Conservation (phyloP, 75 land plant species). For the Adiantum capillusveneris region DNA sequence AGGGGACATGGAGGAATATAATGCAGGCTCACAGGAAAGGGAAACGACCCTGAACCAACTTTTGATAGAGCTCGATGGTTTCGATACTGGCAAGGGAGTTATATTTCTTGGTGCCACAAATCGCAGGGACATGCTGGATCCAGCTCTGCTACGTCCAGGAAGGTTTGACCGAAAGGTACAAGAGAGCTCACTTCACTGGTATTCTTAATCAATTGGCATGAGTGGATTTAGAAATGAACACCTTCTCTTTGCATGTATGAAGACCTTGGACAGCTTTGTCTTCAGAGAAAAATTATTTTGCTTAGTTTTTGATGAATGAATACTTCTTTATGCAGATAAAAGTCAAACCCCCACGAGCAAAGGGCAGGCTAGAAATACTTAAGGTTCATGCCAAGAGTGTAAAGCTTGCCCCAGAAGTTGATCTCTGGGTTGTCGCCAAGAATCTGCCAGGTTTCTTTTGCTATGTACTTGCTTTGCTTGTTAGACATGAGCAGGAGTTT, state of each 20-base stretch:
- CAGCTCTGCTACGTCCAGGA: slow-evolving; percentile 95
- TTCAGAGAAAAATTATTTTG: neutral
- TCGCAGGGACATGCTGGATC: slow-evolving; percentile 92
- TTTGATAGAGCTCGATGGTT: slow-evolving; percentile 91
- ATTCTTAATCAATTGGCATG: too few relatives aligned
- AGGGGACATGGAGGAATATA: slow-evolving; percentile 42
- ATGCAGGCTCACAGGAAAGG: slow-evolving; percentile 86
- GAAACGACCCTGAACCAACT: slow-evolving; percentile 96
- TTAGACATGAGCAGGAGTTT: too few relatives aligned
- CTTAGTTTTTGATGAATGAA: too few relatives aligned
- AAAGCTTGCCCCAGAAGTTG: slow-evolving; percentile 77
- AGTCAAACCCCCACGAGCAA: slow-evolving; percentile 71
- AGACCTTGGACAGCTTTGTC: too few relatives aligned
- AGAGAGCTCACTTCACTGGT: neutral
- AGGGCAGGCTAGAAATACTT: slow-evolving; percentile 72
- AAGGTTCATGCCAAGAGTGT: slow-evolving; percentile 87
- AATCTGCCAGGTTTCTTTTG: slow-evolving; percentile 57
- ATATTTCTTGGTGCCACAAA: slow-evolving; percentile 95
- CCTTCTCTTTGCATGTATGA: neutral
- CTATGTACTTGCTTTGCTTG: neutral
- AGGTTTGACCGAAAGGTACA: slow-evolving; percentile 89
- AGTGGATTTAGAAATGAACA: neutral
- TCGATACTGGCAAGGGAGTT: slow-evolving; percentile 98
- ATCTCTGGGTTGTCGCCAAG: slow-evolving; percentile 62
- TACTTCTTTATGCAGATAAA: slow-evolving; percentile 42